Percentiles rank a stretch among this genome's conserved stretches.
Evolutionary conservation across 805 yeast genomes (phyloP).

Genomic region (Ogataea allantospora): DNA sequence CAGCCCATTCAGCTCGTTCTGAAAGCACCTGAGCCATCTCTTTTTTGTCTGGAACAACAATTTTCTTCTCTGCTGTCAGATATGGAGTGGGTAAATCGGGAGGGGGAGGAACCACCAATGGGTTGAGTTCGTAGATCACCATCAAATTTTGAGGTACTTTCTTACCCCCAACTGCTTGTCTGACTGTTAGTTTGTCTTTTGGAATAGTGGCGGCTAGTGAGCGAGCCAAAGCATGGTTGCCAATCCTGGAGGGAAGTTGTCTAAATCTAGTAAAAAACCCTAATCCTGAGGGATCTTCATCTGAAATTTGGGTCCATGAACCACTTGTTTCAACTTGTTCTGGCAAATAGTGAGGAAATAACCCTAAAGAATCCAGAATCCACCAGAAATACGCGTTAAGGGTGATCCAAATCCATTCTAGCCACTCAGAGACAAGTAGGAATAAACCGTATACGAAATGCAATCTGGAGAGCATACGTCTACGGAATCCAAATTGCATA

Average conservation of each 20-base stretch:
- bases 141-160: slow-evolving; percentile 34
- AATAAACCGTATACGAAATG: slow-evolving; percentile 11
- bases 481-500: slow-evolving; percentile 16
- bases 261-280: neutral
- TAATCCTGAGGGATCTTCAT: neutral
- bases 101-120: slow-evolving; percentile 36
- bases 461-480: slow-evolving; percentile 15
- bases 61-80: slow-evolving; percentile 39
- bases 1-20: slow-evolving; percentile 39
- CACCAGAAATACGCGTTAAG: slow-evolving; percentile 20
- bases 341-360: slow-evolving; percentile 10
- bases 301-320: slow-evolving; percentile 7
- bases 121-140: slow-evolving; percentile 33
- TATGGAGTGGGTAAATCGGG: slow-evolving; percentile 45
- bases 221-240: slow-evolving; percentile 17
- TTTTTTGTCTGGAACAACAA: slow-evolving; percentile 38
- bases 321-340: slow-evolving; percentile 1
- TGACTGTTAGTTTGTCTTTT: slow-evolving; percentile 12
- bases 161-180: slow-evolving; percentile 18
- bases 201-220: slow-evolving; percentile 28
- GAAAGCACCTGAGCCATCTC: slow-evolving; percentile 34
- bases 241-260: slow-evolving; percentile 19
- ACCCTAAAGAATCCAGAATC: slow-evolving; percentile 13
- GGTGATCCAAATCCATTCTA: slow-evolving; percentile 1
- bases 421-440: neutral